These are phyloP conservation scores for Aspergillus spinulosporus DNA, from an alignment of 2,329 filamentous ascomycete genomes.

Conservation along the genomic window DNA sequence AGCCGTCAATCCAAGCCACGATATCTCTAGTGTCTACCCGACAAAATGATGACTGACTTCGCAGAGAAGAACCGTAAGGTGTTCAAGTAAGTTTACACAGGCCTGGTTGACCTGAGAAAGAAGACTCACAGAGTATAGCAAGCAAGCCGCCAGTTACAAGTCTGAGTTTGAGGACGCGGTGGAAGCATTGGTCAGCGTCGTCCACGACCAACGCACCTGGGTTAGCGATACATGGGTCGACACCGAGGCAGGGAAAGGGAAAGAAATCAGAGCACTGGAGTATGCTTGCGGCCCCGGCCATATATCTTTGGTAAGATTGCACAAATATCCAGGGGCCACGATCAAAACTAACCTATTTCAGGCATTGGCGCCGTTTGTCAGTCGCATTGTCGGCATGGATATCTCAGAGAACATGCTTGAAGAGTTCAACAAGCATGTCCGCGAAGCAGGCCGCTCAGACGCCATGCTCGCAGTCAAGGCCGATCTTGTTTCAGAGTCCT, in stretches of 20 bases:
- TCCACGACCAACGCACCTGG: slow-evolving; percentile 52
- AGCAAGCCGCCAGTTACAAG: slow-evolving; percentile 10
- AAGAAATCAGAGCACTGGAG: slow-evolving; percentile 60
- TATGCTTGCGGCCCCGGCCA: slow-evolving; percentile 74
- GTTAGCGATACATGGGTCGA: slow-evolving; percentile 59
- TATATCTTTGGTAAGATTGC: slow-evolving; percentile 59
- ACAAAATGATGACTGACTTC: slow-evolving; percentile 11
- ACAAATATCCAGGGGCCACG: neutral
- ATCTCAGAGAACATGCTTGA: slow-evolving; percentile 70
- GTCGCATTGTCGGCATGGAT: slow-evolving; percentile 67
- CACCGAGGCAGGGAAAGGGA: slow-evolving; percentile 29
- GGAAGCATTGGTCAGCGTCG: slow-evolving; percentile 4
- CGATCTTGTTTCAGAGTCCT: slow-evolving; percentile 55
- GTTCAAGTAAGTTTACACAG: slow-evolving; percentile 9
- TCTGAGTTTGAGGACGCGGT: slow-evolving; percentile 5
- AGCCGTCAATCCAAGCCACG: neutral
- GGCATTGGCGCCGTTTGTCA: slow-evolving; percentile 63
- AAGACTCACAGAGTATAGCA: neutral
- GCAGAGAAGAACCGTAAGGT: slow-evolving; percentile 12
- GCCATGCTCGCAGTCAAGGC: slow-evolving; percentile 61
- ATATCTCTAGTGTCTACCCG: neutral
- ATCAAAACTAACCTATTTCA: slow-evolving; percentile 13
- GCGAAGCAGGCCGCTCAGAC: slow-evolving; percentile 50
- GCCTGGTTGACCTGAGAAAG: neutral
- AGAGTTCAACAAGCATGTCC: slow-evolving; percentile 63